Conservation (phyloP, 352 stramenopile species). For the Phytophthora chlamydospora region DNA sequence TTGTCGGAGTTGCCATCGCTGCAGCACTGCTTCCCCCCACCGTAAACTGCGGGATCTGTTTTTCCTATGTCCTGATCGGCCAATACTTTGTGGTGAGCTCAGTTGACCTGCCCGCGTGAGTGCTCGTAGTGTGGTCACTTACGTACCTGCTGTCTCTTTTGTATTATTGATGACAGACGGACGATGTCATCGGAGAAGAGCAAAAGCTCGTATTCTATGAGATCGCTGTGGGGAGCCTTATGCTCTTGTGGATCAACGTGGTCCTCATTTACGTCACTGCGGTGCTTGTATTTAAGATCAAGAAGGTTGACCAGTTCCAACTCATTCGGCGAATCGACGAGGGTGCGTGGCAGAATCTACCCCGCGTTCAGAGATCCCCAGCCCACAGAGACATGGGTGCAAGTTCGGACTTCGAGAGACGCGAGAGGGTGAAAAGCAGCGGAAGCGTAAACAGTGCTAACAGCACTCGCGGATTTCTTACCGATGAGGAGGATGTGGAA, state of each 20-base stretch:
- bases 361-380: slow-evolving; percentile 70
- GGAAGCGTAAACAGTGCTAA: slow-evolving; percentile 51
- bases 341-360: slow-evolving; percentile 79
- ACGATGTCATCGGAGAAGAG: slow-evolving; percentile 81
- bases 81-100: slow-evolving; percentile 80
- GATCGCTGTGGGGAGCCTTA: slow-evolving; percentile 80
- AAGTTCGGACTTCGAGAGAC: slow-evolving; percentile 10
- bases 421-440: slow-evolving; percentile 42
- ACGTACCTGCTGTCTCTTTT: not conserved
- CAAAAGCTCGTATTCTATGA: slow-evolving; percentile 89
- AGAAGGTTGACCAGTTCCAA: slow-evolving; percentile 87
- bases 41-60: slow-evolving; percentile 89
- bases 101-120: not conserved
- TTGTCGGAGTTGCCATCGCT: slow-evolving; percentile 90
- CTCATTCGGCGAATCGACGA: slow-evolving; percentile 82
- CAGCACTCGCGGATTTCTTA: slow-evolving; percentile 37
- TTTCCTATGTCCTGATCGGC: slow-evolving; percentile 86
- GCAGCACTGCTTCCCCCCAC: slow-evolving; percentile 81
- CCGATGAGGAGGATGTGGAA: slow-evolving; percentile 14
- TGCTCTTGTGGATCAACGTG: slow-evolving; percentile 90
- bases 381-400: slow-evolving; percentile 26
- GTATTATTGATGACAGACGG: slow-evolving; percentile 32
- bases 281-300: slow-evolving; percentile 90
- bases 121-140: not conserved
- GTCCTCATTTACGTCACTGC: slow-evolving; percentile 89